A percentile compares a stretch with the other conserved stretches of the same genome.
Conservation (phyloP, 2,329 filamentous ascomycete species). For the Verticillium longisporum region DNA sequence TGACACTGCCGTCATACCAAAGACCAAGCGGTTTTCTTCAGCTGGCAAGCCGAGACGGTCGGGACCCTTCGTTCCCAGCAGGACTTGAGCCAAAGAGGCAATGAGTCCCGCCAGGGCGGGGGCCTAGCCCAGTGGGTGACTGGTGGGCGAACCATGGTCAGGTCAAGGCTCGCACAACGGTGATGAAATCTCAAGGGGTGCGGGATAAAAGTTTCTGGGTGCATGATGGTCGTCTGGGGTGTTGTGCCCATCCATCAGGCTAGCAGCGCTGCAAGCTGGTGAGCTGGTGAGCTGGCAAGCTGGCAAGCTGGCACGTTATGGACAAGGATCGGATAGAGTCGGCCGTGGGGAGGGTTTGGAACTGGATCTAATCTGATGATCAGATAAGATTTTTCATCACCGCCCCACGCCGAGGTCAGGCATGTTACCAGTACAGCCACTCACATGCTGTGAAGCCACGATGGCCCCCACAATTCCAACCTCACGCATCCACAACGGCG, state of each 20-base stretch:
- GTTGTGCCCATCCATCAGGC: no score
- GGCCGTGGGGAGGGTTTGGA: background rate
- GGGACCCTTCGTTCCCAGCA: background rate
- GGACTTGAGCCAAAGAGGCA: background rate
- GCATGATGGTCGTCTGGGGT: background rate
- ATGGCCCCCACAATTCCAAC: background rate
- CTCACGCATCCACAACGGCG: background rate
- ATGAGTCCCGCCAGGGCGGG: background rate
- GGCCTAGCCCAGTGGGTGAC: background rate
- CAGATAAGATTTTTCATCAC: conserved; percentile 3
- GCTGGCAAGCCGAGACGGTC: background rate
- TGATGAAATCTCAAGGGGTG: background rate
- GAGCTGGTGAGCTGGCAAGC: background rate
- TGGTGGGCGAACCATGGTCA: background rate
- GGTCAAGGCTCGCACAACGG: background rate
- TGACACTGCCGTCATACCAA: background rate
- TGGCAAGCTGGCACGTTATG: background rate
- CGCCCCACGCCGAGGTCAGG: conserved; percentile 1
- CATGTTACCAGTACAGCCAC: background rate
- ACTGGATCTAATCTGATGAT: conserved; percentile 5
- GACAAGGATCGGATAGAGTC: background rate
- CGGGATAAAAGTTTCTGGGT: background rate
- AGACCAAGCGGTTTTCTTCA: background rate
- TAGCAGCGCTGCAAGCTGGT: background rate
- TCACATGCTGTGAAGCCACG: background rate